phyloP scores from a whole-genome alignment of 108 stramenopile species.

The Nitzschia sp. region DNA sequence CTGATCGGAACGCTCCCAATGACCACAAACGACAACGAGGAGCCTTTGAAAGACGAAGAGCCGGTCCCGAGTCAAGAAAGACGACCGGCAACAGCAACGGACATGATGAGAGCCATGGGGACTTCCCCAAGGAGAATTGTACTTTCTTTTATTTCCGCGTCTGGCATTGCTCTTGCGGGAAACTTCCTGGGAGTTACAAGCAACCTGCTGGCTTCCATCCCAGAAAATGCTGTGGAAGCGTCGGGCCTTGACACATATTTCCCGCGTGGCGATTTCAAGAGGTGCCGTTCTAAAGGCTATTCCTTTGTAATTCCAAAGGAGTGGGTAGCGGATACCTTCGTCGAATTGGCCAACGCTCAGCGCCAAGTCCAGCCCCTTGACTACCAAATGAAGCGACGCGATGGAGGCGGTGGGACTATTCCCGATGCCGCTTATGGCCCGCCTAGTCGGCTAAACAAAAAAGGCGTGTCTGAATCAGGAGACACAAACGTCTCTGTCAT shows the following conservation, averaged over 20 bases:
- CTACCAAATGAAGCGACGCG: constrained; percentile 44
- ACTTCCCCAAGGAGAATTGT: constrained; percentile 68
- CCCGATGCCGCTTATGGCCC: constrained; percentile 77
- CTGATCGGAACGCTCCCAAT: too few species aligned
- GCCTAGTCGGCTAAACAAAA: constrained; percentile 52
- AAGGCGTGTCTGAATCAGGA: constrained; percentile 56
- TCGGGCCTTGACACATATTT: constrained; percentile 66
- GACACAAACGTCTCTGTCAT: constrained; percentile 81
- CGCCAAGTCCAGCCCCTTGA: constrained; percentile 53
- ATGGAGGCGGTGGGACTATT: constrained; percentile 12
- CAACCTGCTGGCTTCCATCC: constrained; percentile 45
- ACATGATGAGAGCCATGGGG: constrained; percentile 66
- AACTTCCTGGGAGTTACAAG: constrained; percentile 78
- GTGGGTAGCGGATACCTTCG: constrained; percentile 80
- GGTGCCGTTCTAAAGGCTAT: constrained; percentile 52
- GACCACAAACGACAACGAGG: too few species aligned
- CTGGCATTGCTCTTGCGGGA: constrained; percentile 65
- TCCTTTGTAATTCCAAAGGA: constrained; percentile 76
- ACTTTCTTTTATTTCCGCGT: constrained; percentile 42
- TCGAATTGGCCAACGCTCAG: constrained; percentile 76
- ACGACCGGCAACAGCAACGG: constrained; percentile 3
- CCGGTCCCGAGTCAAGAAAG: too few species aligned
- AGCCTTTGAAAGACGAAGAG: too few species aligned
- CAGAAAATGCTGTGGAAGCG: constrained; percentile 61
- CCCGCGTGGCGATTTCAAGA: constrained; percentile 70